phyloP scores from a whole-genome alignment of 1,139 yeast genomes.

The Diutina scorzettiae region DNA sequence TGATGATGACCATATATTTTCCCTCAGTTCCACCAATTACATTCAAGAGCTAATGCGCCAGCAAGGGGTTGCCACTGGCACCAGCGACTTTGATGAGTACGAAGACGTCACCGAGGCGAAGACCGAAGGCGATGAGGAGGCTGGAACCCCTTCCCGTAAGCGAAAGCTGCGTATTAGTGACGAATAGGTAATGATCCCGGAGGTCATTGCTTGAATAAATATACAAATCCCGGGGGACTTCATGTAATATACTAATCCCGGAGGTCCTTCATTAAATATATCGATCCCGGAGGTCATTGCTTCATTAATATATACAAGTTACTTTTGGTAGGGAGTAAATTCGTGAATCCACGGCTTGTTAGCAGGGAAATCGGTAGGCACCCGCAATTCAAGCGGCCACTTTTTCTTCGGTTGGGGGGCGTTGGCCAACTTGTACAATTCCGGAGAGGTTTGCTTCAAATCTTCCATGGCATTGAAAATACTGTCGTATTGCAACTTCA shows the following conservation, averaged over 20 bases:
- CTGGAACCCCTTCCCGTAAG: not conserved
- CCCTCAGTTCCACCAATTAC: conserved; percentile 65
- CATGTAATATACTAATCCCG: too few relatives aligned
- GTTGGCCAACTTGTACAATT: conserved; percentile 41
- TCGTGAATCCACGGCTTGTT: conserved; percentile 69
- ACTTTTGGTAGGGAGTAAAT: conserved; percentile 15
- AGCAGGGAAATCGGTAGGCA: conserved; percentile 91
- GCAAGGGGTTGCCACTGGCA: conserved; percentile 11
- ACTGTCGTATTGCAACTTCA: conserved; percentile 52
- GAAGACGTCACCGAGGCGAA: conserved; percentile 1
- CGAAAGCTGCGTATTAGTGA: not conserved
- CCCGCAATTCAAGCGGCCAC: conserved; percentile 69
- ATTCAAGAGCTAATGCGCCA: conserved; percentile 45
- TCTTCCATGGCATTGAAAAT: conserved; percentile 68
- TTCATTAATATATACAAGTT: conserved; percentile 6
- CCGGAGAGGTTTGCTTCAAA: conserved; percentile 37
- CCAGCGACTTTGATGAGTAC: not conserved
- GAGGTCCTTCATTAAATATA: too few relatives aligned
- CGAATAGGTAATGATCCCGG: not conserved
- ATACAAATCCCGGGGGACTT: too few relatives aligned
- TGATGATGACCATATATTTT: conserved; percentile 79
- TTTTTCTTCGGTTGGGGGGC: conserved; percentile 29
- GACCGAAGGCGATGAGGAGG: not conserved
- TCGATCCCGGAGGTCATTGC: too few relatives aligned
- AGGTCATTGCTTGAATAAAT: too few relatives aligned